phyloP scores from a whole-genome alignment of 306 rosid genomes.

The Leucaena leucocephala region DNA sequence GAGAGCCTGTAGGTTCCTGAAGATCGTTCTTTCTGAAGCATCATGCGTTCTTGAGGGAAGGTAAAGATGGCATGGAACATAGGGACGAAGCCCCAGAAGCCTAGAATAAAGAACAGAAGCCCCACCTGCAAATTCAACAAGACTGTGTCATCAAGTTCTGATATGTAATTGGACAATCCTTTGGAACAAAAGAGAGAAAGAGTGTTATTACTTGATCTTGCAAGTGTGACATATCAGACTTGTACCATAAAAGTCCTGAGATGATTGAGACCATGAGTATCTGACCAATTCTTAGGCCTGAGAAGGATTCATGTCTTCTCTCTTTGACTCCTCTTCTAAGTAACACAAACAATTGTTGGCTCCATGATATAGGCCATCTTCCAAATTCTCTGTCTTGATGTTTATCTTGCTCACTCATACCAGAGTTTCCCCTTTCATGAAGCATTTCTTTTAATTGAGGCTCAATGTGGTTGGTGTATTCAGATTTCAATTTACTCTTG shows the following conservation, averaged over 20 bases:
- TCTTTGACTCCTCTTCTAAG: constrained; percentile 74
- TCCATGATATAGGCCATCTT: constrained; percentile 73
- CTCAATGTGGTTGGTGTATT: constrained; percentile 38
- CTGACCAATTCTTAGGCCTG: constrained; percentile 52
- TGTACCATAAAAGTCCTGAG: constrained; percentile 75
- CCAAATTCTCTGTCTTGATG: constrained; percentile 38
- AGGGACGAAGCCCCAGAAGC: constrained; percentile 67
- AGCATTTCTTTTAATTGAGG: constrained; percentile 41
- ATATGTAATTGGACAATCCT: neutral
- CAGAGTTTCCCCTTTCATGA: constrained; percentile 32
- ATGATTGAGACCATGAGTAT: constrained; percentile 55
- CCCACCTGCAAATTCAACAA: constrained; percentile 53
- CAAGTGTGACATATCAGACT: constrained; percentile 52
- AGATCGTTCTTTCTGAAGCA: constrained; percentile 66
- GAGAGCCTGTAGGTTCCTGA: constrained; percentile 79
- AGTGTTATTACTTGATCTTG: constrained; percentile 63
- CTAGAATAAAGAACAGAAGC: constrained; percentile 48
- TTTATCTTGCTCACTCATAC: constrained; percentile 25
- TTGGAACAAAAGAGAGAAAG: neutral
- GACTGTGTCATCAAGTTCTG: neutral
- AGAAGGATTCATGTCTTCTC: constrained; percentile 61
- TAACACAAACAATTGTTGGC: constrained; percentile 64
- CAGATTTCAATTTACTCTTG: constrained; percentile 47
- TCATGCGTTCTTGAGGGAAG: constrained; percentile 64
- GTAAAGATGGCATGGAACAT: constrained; percentile 71